Conservation (phyloP, 2,329 filamentous ascomycete species). For the Penicillium sp. region DNA sequence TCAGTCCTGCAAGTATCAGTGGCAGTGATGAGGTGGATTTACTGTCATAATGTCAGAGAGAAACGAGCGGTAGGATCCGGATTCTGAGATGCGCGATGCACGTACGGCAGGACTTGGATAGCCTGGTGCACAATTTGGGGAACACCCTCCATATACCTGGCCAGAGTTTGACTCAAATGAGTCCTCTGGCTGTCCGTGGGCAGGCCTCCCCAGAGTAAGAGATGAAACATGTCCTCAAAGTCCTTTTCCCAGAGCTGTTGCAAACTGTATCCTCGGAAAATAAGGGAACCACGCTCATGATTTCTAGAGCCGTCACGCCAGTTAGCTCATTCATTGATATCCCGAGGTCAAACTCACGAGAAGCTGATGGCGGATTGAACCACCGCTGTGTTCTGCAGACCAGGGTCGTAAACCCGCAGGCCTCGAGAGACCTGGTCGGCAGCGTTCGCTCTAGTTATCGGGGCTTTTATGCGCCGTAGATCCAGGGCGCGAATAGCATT, state of each 20-base stretch:
- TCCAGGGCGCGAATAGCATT: slow-evolving; percentile 33
- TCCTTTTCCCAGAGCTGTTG: slow-evolving; percentile 33
- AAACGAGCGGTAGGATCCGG: too few relatives aligned
- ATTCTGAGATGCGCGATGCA: not conserved
- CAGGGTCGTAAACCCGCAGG: slow-evolving; percentile 37
- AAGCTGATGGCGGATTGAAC: slow-evolving; percentile 33
- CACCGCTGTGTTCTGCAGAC: slow-evolving; percentile 37
- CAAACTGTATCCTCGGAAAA: slow-evolving; percentile 33
- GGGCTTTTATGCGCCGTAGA: slow-evolving; percentile 30
- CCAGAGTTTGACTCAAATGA: slow-evolving; percentile 22
- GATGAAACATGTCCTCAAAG: slow-evolving; percentile 36
- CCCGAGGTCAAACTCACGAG: slow-evolving; percentile 23
- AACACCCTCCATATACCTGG: slow-evolving; percentile 23
- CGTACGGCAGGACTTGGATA: slow-evolving; percentile 30
- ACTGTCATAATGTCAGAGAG: slow-evolving; percentile 8
- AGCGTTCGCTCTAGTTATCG: slow-evolving; percentile 13
- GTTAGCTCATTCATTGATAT: not conserved
- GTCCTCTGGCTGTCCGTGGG: slow-evolving; percentile 26
- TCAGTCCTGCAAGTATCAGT: slow-evolving; percentile 32
- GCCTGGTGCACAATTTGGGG: slow-evolving; percentile 24
- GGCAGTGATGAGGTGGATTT: slow-evolving; percentile 24
- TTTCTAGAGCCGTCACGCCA: slow-evolving; percentile 22
- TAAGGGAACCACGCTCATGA: slow-evolving; percentile 27
- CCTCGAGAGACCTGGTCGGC: slow-evolving; percentile 29
- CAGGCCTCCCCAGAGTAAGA: slow-evolving; percentile 33